phyloP scores from a whole-genome alignment of 2,329 filamentous ascomycete species.

The Harringtonia aguacate region DNA sequence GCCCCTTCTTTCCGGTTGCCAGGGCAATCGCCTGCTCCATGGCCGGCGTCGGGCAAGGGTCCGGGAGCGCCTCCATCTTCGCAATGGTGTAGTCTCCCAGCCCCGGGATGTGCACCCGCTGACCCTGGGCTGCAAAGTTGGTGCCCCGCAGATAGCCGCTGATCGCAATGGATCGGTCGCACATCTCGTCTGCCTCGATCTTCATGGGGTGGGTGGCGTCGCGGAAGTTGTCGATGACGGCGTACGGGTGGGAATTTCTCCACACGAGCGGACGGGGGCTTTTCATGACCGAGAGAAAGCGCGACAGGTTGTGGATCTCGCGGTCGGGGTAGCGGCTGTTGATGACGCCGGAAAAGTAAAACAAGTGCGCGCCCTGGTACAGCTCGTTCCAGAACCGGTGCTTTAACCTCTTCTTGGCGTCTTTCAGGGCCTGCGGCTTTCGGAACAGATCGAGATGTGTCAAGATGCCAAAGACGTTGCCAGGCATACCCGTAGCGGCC shows the following conservation, averaged over 20 bases:
- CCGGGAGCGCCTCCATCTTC: constrained; percentile 76
- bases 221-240: constrained; percentile 85
- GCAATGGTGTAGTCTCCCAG: constrained; percentile 80
- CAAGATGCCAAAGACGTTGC: constrained; percentile 94
- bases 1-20: constrained; percentile 64
- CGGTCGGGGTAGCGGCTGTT: constrained; percentile 95
- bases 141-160: constrained; percentile 93
- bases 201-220: constrained; percentile 90
- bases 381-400: constrained; percentile 94
- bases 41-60: constrained; percentile 88
- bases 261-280: constrained; percentile 93
- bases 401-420: constrained; percentile 93
- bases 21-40: constrained; percentile 85
- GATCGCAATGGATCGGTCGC: constrained; percentile 80
- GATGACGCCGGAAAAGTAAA: constrained; percentile 92
- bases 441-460: constrained; percentile 93
- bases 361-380: constrained; percentile 93
- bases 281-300: constrained; percentile 98
- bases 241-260: constrained; percentile 93
- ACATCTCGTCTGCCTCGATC: constrained; percentile 79
- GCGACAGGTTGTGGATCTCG: constrained; percentile 88
- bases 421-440: constrained; percentile 83
- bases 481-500: constrained; percentile 92
- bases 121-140: constrained; percentile 79
- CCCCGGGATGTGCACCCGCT: constrained; percentile 84